Evolutionary conservation across 129 eudicot species (phyloP), one percentile per base, ranked within the genome.

Genomic region (Glebionis coronaria): DNA sequence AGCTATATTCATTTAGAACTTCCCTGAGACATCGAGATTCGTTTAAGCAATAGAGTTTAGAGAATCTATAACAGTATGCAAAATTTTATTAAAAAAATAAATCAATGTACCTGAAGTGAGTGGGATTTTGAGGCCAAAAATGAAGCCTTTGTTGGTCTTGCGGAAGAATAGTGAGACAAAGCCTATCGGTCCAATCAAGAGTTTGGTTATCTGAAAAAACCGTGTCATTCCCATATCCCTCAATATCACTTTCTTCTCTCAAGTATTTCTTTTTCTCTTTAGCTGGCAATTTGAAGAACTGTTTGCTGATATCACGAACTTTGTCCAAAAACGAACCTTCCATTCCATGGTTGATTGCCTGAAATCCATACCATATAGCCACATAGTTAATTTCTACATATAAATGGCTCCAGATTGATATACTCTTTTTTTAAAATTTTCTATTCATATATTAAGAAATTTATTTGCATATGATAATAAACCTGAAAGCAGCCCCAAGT

Each of bases 401-500:
- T 40, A 12, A 14, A 19, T 51, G 56, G 19, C 56, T 21, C 10
- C 10, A 53, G 25, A 53, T 29, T 29, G 38, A 29, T 29, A 29
- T 29, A 29, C 38, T 29, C 38, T 4, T 4, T 27, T 29, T 29
- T n/a, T 23, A 8, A 31, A 31, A 31, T 9, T 31, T 31, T 29
- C 5, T 31, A 31, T 31, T 31, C 40, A 5, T 31, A 31, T 31
- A 31, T 0, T 5, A 9, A 31, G 40, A 31, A 31, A 31, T 31
- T 31, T 31, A 5, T 31, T 31, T 29, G 25, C 25, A 23, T 23
- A 1, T 31, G 40, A 31, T 31, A 52, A 16, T 16, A 56, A 15
- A 73, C 89, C 96, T 88, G 92, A 70, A 85, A 88, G 74, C 84
- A 88, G 59, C 96, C 96, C 80, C 90, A 88, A n/a, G 83, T 76